These are phyloP conservation scores for Podaxis sp. DNA, from an alignment of 768 basidiomycete species.

Conservation along the genomic window DNA sequence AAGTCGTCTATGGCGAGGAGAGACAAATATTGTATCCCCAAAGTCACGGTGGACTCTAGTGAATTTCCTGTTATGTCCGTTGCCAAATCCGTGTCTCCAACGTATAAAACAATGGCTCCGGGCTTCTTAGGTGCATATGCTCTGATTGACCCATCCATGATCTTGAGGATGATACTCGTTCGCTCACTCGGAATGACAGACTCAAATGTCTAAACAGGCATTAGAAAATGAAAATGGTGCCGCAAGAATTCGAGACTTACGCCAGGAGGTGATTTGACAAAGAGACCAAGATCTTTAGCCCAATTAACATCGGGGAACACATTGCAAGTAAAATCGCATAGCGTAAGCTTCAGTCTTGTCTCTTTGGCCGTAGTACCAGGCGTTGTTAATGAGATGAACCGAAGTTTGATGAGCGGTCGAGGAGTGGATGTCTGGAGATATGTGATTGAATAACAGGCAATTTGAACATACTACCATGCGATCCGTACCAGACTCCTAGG, in stretches of 20 bases:
- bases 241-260: conserved; percentile 45
- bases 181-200: conserved; percentile 88
- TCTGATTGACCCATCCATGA: conserved; percentile 68
- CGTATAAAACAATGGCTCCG: conserved; percentile 66
- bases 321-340: conserved; percentile 65
- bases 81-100: conserved; percentile 65
- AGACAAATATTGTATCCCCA: conserved; percentile 48
- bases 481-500: conserved; percentile 57
- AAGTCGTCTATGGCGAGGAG: conserved; percentile 43
- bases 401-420: conserved; percentile 56
- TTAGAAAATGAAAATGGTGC: background rate
- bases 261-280: conserved; percentile 83
- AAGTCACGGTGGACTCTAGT: conserved; percentile 49
- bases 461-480: background rate
- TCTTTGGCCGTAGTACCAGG: conserved; percentile 73
- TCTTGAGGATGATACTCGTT: conserved; percentile 65
- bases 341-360: conserved; percentile 63
- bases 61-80: conserved; percentile 75
- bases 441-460: background rate
- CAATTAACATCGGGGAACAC: conserved; percentile 63
- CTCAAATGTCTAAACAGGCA: conserved; percentile 69
- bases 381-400: conserved; percentile 64
- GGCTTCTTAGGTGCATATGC: conserved; percentile 54
- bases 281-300: conserved; percentile 58
- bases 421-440: conserved; percentile 40